Percentiles rank a stretch among this genome's conserved stretches.
These are phyloP conservation scores for Collybia nuda DNA, from an alignment of 768 basidiomycete species.

Conservation along the genomic window DNA sequence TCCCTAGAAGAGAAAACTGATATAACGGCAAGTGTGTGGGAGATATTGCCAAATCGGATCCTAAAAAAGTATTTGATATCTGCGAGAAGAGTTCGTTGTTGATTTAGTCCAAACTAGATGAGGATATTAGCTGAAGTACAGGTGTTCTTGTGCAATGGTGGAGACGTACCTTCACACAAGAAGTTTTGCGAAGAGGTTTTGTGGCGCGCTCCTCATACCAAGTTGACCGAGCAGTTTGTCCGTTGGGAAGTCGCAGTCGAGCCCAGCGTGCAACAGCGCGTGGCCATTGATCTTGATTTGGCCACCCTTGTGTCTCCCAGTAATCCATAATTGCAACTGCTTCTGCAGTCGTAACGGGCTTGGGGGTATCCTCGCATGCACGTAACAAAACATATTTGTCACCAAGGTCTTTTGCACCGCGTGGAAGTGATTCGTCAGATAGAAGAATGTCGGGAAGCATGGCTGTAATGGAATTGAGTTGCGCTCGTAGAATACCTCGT, in stretches of 20 bases:
- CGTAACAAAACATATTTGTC: neutral
- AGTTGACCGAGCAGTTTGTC: conserved; percentile 17
- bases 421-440: neutral
- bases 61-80: neutral
- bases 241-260: conserved; percentile 19
- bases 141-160: neutral
- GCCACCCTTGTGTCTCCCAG: neutral
- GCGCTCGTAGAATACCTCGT: conserved; percentile 1
- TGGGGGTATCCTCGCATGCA: neutral
- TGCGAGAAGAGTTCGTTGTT: neutral
- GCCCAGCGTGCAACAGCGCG: conserved; percentile 15
- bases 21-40: neutral
- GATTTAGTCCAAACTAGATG: too few relatives aligned
- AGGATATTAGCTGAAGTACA: too few relatives aligned
- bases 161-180: neutral
- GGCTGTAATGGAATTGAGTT: neutral
- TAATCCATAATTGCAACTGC: neutral
- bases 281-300: neutral
- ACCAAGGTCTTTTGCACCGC: neutral
- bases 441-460: neutral
- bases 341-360: neutral
- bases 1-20: neutral
- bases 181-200: neutral
- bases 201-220: conserved; percentile 15
- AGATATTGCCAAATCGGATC: too few relatives aligned